Base-by-base conservation (phyloP, 2,329 filamentous ascomycete species). In the Didymella glomerata region DNA sequence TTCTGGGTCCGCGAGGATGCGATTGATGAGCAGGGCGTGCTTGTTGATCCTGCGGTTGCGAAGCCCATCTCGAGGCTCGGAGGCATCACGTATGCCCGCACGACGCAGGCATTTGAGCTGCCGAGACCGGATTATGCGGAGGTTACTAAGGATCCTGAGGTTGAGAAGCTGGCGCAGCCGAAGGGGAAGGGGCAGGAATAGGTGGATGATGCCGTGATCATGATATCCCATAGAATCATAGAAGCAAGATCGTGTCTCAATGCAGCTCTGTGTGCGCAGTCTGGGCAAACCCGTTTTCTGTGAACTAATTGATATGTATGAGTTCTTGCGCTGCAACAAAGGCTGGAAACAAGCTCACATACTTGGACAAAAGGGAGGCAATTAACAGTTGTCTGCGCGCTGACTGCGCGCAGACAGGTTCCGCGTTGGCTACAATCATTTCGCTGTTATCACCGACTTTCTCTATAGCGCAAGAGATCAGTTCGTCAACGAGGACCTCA, bases 1-100 rank as follows among this genome's bases (percentile, higher is more conserved):
- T 97, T 97, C 73, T 97, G 93, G 92, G 92, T 88, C 2, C 81
- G 93, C 52, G 92, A 96, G 74, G 94, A 97, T 78, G 93, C 93
- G 2, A 81, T 97, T 61, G 91, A 96, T 68, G 86, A 91, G 72
- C 88, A 92, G 9, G 85, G 82, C 71, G 92, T 87, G 65, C 69
- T 91, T 41, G 82, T 98, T 57, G 90, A 96, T 76, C 86, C 91
- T 11, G 84, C 80, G 79, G 83, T 96, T 9, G 78, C 97, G 55
- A 86, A 86, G 62, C 92, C 94, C 0, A 84, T 97, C 16, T 87
- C 86, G 64, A 86, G 94, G 36, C 71, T 97, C 24, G 94, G 94
- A 25, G 94, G 94, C 1, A 96, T 97, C 68, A 90, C 90, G 0
- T 98, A 97, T 74, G 90, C 84, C 0, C 84, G 93, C 42, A 81